phyloP scores from a whole-genome alignment of 495 filamentous ascomycete genomes.

The Podospora anserina region DNA sequence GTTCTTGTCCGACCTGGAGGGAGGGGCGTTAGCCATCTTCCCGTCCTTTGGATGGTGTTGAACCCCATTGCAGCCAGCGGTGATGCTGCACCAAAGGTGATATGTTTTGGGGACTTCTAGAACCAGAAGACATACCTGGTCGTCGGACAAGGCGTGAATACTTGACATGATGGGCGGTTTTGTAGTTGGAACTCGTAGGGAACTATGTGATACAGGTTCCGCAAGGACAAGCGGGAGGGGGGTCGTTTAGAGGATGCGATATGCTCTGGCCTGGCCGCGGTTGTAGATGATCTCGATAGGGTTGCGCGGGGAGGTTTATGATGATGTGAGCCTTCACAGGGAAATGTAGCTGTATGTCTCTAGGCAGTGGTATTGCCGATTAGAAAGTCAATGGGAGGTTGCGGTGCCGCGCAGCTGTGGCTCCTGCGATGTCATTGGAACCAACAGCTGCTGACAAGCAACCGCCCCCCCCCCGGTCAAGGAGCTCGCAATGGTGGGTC shows the following conservation, averaged over 20 bases:
- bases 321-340: not conserved
- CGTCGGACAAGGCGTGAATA: constrained; percentile 90
- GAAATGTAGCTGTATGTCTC: not conserved
- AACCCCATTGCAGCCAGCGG: not conserved
- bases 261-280: not conserved
- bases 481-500: not conserved
- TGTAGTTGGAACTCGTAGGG: constrained; percentile 20
- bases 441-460: constrained; percentile 23
- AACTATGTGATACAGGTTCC: not conserved
- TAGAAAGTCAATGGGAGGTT: constrained; percentile 3
- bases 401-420: constrained; percentile 8
- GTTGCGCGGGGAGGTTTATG: not conserved
- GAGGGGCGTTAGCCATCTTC: constrained; percentile 7
- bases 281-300: not conserved
- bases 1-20: constrained; percentile 80
- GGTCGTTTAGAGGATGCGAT: not conserved
- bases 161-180: constrained; percentile 72
- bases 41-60: not conserved
- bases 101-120: not conserved
- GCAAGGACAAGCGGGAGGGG: constrained; percentile 7
- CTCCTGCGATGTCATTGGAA: constrained; percentile 16
- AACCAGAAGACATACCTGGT: constrained; percentile 63
- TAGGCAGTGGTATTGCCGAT: not conserved
- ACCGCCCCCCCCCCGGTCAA: constrained; percentile 8
- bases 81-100: not conserved